Evolutionary conservation across 768 basidiomycete species (phyloP), one percentile per base, ranked within the genome.

Genomic region (Agaricus bisporus): DNA sequence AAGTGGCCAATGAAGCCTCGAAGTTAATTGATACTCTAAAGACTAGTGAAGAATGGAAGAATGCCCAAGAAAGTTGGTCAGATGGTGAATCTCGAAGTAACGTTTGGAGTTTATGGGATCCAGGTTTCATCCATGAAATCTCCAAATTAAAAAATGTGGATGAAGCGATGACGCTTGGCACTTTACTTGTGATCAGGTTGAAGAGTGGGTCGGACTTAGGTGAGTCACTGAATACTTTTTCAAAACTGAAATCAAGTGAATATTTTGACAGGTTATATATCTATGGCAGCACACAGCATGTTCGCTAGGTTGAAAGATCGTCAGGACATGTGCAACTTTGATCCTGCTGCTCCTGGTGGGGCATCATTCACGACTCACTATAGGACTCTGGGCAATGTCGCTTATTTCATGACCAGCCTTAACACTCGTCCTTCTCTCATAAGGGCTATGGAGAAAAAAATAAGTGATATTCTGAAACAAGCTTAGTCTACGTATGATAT

Each of bases 391-490:
- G 95, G 95, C 0, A 83, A 94, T 63, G 84, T 93, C 8, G 87
- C 86, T n/a, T 95, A 95, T 66, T 89, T 94, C 64, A 95, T 95
- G 80, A 85, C 82, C 5, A 92, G 89, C 67, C 73, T 95, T 38
- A 93, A 92, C 63, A 93, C 88, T 1, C 66, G 69, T 1, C 55
- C 73, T 2, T 60, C 66, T 15, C 76, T 78, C 14, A 73, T 87
- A 36, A 78, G 82, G 53, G 72, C 75, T 15, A 60, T 90, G 7
- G 85, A 91, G 61, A 74, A 82, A 51, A 79, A 75, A 58, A 80
- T 91, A 46, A 81, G 78, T 78, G 59, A 60, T 18, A 56, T 63
- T 29, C 60, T 70, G 54, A 55, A 61, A 47, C 56, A 32, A 35
- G 26, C 46, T n/a, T 48, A 32, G 15, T 15, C 17, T 18, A 43